Percentiles rank a stretch among this genome's conserved stretches.
Evolutionary conservation across 2,329 filamentous ascomycete genomes (phyloP).

Genomic region (Thelonectria blattea): DNA sequence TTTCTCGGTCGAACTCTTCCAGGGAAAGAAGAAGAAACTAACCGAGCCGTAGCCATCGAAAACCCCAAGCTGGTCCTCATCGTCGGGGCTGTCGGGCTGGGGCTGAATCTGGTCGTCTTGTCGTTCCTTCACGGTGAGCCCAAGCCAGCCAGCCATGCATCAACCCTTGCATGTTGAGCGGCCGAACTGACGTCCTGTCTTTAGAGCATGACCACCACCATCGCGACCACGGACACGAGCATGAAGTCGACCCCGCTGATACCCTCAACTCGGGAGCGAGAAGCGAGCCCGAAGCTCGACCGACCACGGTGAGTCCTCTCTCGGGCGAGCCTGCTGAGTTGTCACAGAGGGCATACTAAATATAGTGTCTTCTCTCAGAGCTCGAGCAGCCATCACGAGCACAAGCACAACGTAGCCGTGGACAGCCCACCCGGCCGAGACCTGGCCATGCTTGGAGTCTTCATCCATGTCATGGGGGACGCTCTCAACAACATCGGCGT

Average conservation of each 20-base stretch:
- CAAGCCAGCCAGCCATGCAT: too few relatives aligned
- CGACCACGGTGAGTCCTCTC: constrained; percentile 26
- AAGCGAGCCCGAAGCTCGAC: constrained; percentile 23
- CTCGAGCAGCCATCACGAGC: constrained; percentile 50
- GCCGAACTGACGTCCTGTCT: constrained; percentile 10
- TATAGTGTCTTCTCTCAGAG: constrained; percentile 18
- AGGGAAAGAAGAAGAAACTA: constrained; percentile 20
- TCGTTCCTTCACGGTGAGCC: constrained; percentile 67
- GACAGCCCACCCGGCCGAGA: constrained; percentile 54
- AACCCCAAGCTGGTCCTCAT: constrained; percentile 71
- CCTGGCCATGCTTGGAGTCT: constrained; percentile 73
- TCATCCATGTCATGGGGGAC: constrained; percentile 75
- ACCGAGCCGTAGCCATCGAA: constrained; percentile 57
- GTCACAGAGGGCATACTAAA: constrained; percentile 19
- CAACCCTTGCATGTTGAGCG: neutral
- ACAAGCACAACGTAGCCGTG: constrained; percentile 51
- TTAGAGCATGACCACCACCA: constrained; percentile 44
- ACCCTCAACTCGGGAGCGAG: constrained; percentile 13
- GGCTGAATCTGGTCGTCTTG: constrained; percentile 70
- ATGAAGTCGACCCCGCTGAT: constrained; percentile 26
- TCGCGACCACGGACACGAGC: constrained; percentile 40
- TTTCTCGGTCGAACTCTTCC: neutral
- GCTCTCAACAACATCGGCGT: constrained; percentile 79
- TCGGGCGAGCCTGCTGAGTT: neutral
- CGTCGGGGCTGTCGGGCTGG: constrained; percentile 70